Base-by-base conservation (phyloP, 78 protist species). In the Dictyostelium firmibasis region DNA sequence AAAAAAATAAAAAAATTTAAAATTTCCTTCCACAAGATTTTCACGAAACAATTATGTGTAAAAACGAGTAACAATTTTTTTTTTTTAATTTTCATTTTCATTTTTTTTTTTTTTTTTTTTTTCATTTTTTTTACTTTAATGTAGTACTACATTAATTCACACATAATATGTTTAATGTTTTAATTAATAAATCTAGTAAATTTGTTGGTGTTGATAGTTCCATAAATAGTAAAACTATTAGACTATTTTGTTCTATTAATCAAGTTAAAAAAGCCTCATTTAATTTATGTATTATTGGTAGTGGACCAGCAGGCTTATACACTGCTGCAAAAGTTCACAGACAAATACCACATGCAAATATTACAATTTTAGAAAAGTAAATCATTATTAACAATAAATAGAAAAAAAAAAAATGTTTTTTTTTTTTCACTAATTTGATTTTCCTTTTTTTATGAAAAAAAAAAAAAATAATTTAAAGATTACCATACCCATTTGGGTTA, bases 301-400 rank as follows among this genome's bases (percentile, higher is more conserved):
- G 96, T 84, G 96, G 96, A 31, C 96, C 96, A 9, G 96, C 96
- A 5, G 96, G 96, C 31, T 38, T 92, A 41, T 92, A 92, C 29
- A 92, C 96, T 14, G 96, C 96, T 2, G 75, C 78, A 23, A 76
- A 84, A 20, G 75, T 92, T 25, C 60, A 74, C 13, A 92, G 85
- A 70, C 25, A 33, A 69, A n/a, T 86, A 20, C 86, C 96, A n/a
- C 72, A 82, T 76, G 44, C 86, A n/a, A 83, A 82, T 67, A 81
- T 92, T 16, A 85, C 96, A 10, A 79, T 85, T 9, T n/a, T 85
- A 35, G 96, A 84, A 70, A 86, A 84, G 89, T 81, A 92, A 72
- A 14, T 57, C 5, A 50, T 50, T 50, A 50, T 14, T 20, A 5
- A 11, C 20, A 6, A 20, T 14, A 62, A 20, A 62, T 8, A 62